A percentile compares a stretch with the other conserved stretches of the same genome.
phyloP scores from a whole-genome alignment of 2,329 filamentous ascomycete genomes.

The Penicillium sp. region DNA sequence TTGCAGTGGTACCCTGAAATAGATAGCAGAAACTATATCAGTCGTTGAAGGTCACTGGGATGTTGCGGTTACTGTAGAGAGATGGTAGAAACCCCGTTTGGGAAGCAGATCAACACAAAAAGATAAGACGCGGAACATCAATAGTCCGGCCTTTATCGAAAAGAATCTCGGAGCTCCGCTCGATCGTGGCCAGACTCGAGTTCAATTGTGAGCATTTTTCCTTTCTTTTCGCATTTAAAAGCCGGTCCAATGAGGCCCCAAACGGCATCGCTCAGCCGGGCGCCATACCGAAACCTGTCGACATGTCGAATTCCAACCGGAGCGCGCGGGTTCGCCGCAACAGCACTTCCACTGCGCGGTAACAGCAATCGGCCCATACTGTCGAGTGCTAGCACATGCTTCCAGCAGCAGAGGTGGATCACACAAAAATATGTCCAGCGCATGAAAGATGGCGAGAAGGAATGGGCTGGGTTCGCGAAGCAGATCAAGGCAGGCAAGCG shows the following conservation, averaged over 20 bases:
- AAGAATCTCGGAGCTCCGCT: constrained; percentile 18
- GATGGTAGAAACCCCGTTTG: background rate
- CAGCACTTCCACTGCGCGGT: constrained; percentile 18
- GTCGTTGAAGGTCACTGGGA: too few relatives aligned
- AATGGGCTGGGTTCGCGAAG: constrained; percentile 43
- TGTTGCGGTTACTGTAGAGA: background rate
- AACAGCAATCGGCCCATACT: constrained; percentile 17
- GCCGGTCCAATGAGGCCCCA: constrained; percentile 30
- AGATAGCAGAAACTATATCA: background rate
- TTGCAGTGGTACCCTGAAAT: too few relatives aligned
- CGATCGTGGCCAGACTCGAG: constrained; percentile 6
- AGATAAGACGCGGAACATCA: constrained; percentile 18
- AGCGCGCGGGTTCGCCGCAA: constrained; percentile 27
- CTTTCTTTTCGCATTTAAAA: background rate
- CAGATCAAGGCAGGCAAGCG: constrained; percentile 47
- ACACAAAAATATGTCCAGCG: constrained; percentile 38
- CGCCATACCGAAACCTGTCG: constrained; percentile 21
- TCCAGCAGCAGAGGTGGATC: constrained; percentile 38
- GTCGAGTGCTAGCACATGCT: background rate
- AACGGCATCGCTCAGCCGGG: constrained; percentile 21
- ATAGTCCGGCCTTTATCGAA: constrained; percentile 26
- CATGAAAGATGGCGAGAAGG: constrained; percentile 40
- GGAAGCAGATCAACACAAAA: background rate
- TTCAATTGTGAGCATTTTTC: constrained; percentile 9
- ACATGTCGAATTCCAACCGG: constrained; percentile 18